These are phyloP conservation scores for Pseudogymnoascus sp. DNA, from an alignment of 2,329 filamentous ascomycete species.

Conservation along the genomic window DNA sequence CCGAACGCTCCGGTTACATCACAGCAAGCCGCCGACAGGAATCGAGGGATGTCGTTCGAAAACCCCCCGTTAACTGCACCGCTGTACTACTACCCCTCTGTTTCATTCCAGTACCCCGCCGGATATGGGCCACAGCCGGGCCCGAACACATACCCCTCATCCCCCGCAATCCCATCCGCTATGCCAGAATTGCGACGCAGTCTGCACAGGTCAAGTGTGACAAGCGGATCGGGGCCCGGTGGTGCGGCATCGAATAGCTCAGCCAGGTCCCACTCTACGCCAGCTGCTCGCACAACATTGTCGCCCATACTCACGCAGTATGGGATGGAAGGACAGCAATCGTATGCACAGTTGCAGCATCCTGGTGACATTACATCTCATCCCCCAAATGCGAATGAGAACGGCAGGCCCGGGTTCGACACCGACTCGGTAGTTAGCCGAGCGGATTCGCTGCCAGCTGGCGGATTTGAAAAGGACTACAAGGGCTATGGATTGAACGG, in stretches of 20 bases:
- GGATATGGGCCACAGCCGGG: constrained; percentile 41
- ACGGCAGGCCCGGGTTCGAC: not conserved
- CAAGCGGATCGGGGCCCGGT: constrained; percentile 38
- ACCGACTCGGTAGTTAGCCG: not conserved
- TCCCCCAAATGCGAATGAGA: not conserved
- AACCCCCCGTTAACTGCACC: constrained; percentile 51
- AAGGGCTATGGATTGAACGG: constrained; percentile 28
- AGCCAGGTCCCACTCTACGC: constrained; percentile 59
- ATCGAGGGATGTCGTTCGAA: constrained; percentile 54
- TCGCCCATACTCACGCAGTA: not conserved
- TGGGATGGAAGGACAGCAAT: not conserved
- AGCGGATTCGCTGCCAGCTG: constrained; percentile 6
- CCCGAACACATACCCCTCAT: constrained; percentile 47
- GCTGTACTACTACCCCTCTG: constrained; percentile 40
- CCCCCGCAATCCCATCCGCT: constrained; percentile 39
- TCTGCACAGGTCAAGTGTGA: constrained; percentile 44
- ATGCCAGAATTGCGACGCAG: constrained; percentile 47
- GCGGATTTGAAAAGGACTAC: constrained; percentile 25
- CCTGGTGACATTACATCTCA: constrained; percentile 21
- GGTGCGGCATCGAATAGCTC: constrained; percentile 41
- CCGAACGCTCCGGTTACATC: constrained; percentile 26
- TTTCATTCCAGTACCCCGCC: constrained; percentile 31
- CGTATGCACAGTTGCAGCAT: not conserved
- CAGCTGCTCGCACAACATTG: constrained; percentile 36
- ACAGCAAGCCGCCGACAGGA: constrained; percentile 40